Evolutionary conservation across 495 filamentous ascomycete species (phyloP).

Genomic region (Neurospora hispaniola): DNA sequence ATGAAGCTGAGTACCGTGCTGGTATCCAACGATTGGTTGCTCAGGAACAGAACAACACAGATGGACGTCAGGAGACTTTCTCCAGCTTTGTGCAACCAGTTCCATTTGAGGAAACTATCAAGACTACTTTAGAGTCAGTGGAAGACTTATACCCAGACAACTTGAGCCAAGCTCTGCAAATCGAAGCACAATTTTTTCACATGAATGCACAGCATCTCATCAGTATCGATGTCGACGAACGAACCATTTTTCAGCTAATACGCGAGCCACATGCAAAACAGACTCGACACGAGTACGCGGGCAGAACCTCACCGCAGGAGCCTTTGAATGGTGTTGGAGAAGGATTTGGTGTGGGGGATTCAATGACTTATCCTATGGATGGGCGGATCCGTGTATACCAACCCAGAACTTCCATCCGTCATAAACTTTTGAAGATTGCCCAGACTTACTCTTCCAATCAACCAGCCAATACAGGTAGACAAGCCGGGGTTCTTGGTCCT

Average conservation of each 20-base stretch:
- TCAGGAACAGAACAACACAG: slow-evolving; percentile 47
- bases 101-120: slow-evolving; percentile 47
- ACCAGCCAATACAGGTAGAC: neutral
- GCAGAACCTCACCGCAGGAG: neutral
- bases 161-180: slow-evolving; percentile 38
- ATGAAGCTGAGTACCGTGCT: slow-evolving; percentile 72
- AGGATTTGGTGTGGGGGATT: slow-evolving; percentile 16
- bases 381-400: neutral
- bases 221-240: slow-evolving; percentile 37
- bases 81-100: slow-evolving; percentile 48
- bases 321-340: slow-evolving; percentile 6
- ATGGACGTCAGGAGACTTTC: slow-evolving; percentile 43
- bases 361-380: neutral
- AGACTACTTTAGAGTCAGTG: slow-evolving; percentile 70
- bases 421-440: neutral
- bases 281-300: neutral
- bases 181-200: slow-evolving; percentile 16
- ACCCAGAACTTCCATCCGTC: neutral
- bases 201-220: slow-evolving; percentile 15
- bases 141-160: slow-evolving; percentile 74
- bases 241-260: slow-evolving; percentile 28
- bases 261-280: neutral
- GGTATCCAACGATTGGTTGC: slow-evolving; percentile 48
- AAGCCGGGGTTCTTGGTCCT: neutral
- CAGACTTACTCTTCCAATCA: neutral